Percentiles rank a stretch among this genome's conserved stretches.
Evolutionary conservation across 2,329 filamentous ascomycete genomes (phyloP).

Genomic region (Mycosphaerella arachidis): DNA sequence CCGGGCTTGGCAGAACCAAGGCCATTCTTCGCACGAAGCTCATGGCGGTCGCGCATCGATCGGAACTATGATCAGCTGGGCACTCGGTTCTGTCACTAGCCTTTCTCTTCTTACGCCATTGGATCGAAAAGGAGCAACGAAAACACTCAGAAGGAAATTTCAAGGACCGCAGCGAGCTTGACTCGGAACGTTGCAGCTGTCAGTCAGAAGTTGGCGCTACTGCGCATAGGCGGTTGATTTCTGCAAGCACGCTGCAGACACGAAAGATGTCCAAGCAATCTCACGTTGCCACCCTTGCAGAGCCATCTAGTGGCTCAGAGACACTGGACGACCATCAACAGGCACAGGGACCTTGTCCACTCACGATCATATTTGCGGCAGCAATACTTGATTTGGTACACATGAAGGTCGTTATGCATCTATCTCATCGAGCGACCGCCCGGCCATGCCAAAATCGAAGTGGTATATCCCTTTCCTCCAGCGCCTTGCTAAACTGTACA

Average conservation of each 20-base stretch:
- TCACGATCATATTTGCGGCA: neutral
- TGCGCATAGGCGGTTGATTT: neutral
- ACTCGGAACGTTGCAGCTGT: neutral
- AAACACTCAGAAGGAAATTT: neutral
- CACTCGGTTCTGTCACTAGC: neutral
- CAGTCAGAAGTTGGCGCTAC: neutral
- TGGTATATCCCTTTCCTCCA: neutral
- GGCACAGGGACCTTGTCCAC: too few species aligned
- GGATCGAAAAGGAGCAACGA: neutral
- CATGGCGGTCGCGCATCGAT: neutral
- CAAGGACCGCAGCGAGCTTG: neutral
- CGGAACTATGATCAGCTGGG: neutral
- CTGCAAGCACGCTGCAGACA: neutral
- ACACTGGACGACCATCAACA: neutral
- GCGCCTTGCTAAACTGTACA: slow-evolving; percentile 1
- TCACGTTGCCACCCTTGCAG: too few species aligned
- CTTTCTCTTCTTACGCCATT: neutral
- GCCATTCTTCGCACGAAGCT: neutral
- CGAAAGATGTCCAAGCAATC: neutral
- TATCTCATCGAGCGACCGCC: neutral
- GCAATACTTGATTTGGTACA: neutral
- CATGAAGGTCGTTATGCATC: neutral
- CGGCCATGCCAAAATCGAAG: neutral
- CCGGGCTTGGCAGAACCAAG: neutral
- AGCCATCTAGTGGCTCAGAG: too few species aligned